Percentiles rank a stretch among this genome's conserved stretches.
Conservation (phyloP, 2,329 filamentous ascomycete genomes). For the Malbranchea cinnamomea region DNA sequence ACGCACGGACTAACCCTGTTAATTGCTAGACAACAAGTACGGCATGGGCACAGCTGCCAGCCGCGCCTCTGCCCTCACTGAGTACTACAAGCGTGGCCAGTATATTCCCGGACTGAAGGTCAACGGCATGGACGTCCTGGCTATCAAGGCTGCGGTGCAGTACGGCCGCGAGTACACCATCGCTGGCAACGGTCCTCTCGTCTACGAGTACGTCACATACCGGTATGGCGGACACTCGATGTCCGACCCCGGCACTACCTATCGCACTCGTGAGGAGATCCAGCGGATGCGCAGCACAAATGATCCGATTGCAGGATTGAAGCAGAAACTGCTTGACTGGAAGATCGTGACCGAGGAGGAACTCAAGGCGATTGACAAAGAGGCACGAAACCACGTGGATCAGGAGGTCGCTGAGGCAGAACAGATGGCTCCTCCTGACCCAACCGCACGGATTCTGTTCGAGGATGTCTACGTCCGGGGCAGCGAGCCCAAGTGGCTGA, state of each 20-base stretch:
- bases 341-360: constrained; percentile 80
- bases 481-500: constrained; percentile 73
- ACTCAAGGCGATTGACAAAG: constrained; percentile 91
- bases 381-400: constrained; percentile 71
- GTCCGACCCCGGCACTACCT: constrained; percentile 98
- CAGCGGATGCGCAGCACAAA: constrained; percentile 99
- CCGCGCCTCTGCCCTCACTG: constrained; percentile 86
- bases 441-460: constrained; percentile 68
- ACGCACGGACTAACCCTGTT: constrained; percentile 13
- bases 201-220: constrained; percentile 98
- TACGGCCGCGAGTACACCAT: constrained; percentile 82
- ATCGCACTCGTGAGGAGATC: constrained; percentile 98
- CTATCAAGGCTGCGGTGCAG: constrained; percentile 89
- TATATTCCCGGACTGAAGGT: constrained; percentile 99
- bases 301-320: constrained; percentile 93
- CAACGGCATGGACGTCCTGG: constrained; percentile 98
- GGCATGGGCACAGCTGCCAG: constrained; percentile 96
- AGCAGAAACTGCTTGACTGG: constrained; percentile 98
- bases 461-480: constrained; percentile 94
- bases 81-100: constrained; percentile 99
- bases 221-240: constrained; percentile 98
- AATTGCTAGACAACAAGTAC: constrained; percentile 85
- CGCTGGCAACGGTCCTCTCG: constrained; percentile 76
- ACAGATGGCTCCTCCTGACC: constrained; percentile 67
- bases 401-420: constrained; percentile 83